Conservation (phyloP, 805 yeast species). For the Kodamaea kakaduensis region DNA sequence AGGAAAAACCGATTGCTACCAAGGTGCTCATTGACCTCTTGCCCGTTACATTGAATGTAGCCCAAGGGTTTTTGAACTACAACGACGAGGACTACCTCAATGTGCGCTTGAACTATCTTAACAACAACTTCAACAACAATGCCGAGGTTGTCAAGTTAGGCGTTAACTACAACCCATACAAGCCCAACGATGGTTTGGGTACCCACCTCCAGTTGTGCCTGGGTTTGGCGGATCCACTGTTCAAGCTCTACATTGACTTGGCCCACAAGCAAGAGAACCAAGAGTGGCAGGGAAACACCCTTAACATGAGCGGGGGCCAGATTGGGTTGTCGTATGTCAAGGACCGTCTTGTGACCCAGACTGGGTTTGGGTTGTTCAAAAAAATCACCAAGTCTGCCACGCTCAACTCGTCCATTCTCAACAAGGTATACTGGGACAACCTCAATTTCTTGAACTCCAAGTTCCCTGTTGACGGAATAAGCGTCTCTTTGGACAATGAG, state of each 20-base stretch:
- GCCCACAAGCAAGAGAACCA: conserved; percentile 41
- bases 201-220: conserved; percentile 43
- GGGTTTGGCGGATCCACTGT: conserved; percentile 45
- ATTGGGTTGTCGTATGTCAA: conserved; percentile 46
- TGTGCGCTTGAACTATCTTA: conserved; percentile 36
- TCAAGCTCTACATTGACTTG: conserved; percentile 36
- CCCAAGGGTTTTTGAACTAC: conserved; percentile 32
- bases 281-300: conserved; percentile 52
- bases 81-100: conserved; percentile 38
- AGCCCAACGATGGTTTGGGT: conserved; percentile 45
- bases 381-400: conserved; percentile 25
- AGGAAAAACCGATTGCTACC: conserved; percentile 42
- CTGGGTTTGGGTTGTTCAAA: conserved; percentile 59
- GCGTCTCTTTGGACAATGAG: conserved; percentile 63
- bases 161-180: conserved; percentile 47
- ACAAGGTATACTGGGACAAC: conserved; percentile 21
- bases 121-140: conserved; percentile 46
- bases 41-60: conserved; percentile 34
- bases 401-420: conserved; percentile 32
- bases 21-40: conserved; percentile 40
- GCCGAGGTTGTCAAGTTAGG: conserved; percentile 49
- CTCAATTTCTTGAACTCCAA: conserved; percentile 21
- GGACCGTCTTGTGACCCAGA: conserved; percentile 24
- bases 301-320: conserved; percentile 48
- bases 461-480: conserved; percentile 47